Evolutionary conservation across 106 monocot species (phyloP), one percentile per base, ranked within the genome.

Genomic region (Platanthera guangdongensis): DNA sequence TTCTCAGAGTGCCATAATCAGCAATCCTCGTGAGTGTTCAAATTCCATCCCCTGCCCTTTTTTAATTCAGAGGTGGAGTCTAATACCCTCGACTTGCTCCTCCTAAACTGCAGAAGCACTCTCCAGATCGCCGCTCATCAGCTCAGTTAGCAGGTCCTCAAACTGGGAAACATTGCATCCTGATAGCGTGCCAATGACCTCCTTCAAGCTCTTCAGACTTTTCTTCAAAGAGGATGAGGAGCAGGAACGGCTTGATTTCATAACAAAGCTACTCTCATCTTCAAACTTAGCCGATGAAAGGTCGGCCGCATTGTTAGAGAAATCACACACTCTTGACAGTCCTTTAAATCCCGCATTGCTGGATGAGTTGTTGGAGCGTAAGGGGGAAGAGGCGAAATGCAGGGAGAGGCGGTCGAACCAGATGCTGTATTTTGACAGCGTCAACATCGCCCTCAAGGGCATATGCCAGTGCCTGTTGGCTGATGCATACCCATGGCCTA

Each of bases 371-470:
- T 80, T 89, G 64, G 86, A 85, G 15, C 65, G 69, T 1, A 92
- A 86, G 74, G 86, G 80, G 16, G 90, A 90, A 69, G 90, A 79
- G 47, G 81, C 85, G 1, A 87, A 84, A 70, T 86, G 83, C 76
- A 83, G 82, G 72, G 88, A 82, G 78, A 82, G 79, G 71, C 79
- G 88, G 32, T 94, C 99, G 4, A 87, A 83, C 60, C 85, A 84
- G 84, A 88, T 84, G 78, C 86, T 99, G 16, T 74, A 92, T n/a
- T 99, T 99, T 54, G 95, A 95, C 68, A 85, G 87, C 69, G 88
- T 88, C 52, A 95, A 95, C 77, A 71, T 47, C 8, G 88, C 88
- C 5, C 78, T 95, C 1, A 65, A 87, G 64, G 86, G 90, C 30
- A 77, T 92, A 7, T 84, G 83, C 6, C 64, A 50, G 28, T 48